These are phyloP conservation scores for Nitzschia sp. DNA, from an alignment of 108 stramenopile genomes.

Conservation along the genomic window DNA sequence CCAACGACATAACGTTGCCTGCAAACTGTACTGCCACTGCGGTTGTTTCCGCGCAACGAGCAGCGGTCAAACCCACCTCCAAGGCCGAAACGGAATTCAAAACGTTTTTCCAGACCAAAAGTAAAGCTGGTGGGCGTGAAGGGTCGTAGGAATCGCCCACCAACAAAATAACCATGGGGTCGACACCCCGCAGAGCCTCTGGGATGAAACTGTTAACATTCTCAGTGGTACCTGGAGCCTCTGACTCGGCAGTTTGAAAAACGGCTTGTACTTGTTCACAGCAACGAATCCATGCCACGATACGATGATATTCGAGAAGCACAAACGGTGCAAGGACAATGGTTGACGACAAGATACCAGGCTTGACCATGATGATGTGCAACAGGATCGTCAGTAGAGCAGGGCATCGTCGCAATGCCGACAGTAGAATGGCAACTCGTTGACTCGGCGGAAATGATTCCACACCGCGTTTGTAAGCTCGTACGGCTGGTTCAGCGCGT, in stretches of 20 bases:
- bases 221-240: neutral
- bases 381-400: slow-evolving; percentile 31
- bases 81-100: slow-evolving; percentile 37
- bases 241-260: neutral
- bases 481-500: slow-evolving; percentile 48
- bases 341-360: neutral
- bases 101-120: slow-evolving; percentile 47
- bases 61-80: slow-evolving; percentile 46
- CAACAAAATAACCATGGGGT: slow-evolving; percentile 45
- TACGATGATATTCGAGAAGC: slow-evolving; percentile 31
- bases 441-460: slow-evolving; percentile 45
- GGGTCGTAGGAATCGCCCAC: slow-evolving; percentile 23
- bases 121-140: slow-evolving; percentile 18
- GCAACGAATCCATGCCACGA: slow-evolving; percentile 26
- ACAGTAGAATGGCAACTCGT: slow-evolving; percentile 25
- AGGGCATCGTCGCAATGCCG: slow-evolving; percentile 38
- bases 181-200: slow-evolving; percentile 6
- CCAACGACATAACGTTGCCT: slow-evolving; percentile 38
- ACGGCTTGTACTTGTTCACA: slow-evolving; percentile 12
- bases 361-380: slow-evolving; percentile 1
- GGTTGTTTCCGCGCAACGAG: slow-evolving; percentile 46
- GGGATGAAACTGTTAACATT: slow-evolving; percentile 20
- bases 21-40: slow-evolving; percentile 47
- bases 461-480: slow-evolving; percentile 41
- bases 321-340: slow-evolving; percentile 36